Evolutionary conservation across 345 rosid species (phyloP).

Genomic region (Moricandia arvensis): DNA sequence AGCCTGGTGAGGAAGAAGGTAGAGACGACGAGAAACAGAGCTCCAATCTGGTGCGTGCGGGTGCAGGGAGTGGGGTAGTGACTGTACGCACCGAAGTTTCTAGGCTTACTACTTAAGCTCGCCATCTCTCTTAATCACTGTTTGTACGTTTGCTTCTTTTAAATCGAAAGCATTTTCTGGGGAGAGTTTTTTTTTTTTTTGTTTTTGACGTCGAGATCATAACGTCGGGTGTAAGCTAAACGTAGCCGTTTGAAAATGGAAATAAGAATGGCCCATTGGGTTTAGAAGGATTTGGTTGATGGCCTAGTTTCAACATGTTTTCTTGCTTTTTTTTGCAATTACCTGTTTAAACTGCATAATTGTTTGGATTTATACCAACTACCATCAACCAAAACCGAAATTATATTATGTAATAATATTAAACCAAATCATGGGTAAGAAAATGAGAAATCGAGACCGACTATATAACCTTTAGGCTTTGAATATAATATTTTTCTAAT

Average conservation of each 20-base stretch:
- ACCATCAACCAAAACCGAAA: no score
- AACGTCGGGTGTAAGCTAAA: neutral
- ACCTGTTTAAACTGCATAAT: no score
- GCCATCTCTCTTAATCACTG: conserved; percentile 34
- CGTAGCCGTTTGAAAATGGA: neutral
- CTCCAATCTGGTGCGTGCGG: conserved; percentile 90
- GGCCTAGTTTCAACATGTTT: no score
- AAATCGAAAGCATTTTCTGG: neutral
- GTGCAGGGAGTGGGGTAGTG: conserved; percentile 59
- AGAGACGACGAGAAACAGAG: conserved; percentile 59
- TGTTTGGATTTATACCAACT: no score
- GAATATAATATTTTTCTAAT: no score
- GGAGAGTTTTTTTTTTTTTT: neutral
- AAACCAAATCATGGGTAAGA: no score
- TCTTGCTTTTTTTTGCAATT: no score
- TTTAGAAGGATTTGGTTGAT: no score
- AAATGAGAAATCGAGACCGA: no score
- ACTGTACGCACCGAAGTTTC: conserved; percentile 46
- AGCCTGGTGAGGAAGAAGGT: conserved; percentile 86
- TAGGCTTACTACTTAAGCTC: conserved; percentile 48
- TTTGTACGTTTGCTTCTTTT: conserved; percentile 7
- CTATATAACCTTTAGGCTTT: no score
- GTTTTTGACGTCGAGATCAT: conserved; percentile 6
- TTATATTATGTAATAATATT: no score
- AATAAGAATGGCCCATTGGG: neutral